Base-by-base conservation (phyloP, 768 basidiomycete species). In the Lyophyllum semitale region DNA sequence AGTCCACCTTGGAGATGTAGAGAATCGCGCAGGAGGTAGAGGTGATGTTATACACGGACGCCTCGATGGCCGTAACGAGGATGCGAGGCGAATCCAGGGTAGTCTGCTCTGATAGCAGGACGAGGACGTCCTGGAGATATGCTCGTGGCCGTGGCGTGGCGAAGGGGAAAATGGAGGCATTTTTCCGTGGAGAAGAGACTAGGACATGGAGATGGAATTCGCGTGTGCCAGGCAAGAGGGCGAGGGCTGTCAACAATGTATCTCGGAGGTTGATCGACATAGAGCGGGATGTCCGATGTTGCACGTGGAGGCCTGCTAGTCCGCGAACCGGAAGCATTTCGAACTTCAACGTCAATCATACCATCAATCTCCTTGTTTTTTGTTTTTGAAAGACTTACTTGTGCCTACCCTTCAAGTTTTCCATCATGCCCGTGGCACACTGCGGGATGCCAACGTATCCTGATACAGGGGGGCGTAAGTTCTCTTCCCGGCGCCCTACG, bases 1-100 rank as follows among this genome's bases (percentile, higher is more conserved):
- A 86, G 69, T 99, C 97, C 50, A 97, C 87, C 73, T 99, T 99
- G 46, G 92, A 91, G 48, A 99, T 78, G 69, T 98, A 97, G 29
- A 98, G 70, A 30, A 98, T 80, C 3, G 84, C 84, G 52, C 82
- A 82, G 2, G 78, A 76, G 1, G 91, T 88, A 4, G 82, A 60
- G 2, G 92, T 89, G 47, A 95, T 66, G 45, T 82, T 81, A 77
- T 93, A 95, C 25, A 95, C 69, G 35, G 71, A 79, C 0, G 84
- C 89, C 67, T 95, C 92, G 55, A 97, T 79, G n/a, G 83, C 95
- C 3, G 86, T 79, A 29, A 92, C 85, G 49, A 95, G 77, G 1
- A 91, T 76, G 22, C 81, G 80, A 4, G 81, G 78, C 0, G 78
- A 64, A 49, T 78, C 80, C 17, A 73, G 72, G 15, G 68, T 66